Base-by-base conservation (phyloP, 1,284 basidiomycete genomes). In the Melanopsichium pennsylvanicum region DNA sequence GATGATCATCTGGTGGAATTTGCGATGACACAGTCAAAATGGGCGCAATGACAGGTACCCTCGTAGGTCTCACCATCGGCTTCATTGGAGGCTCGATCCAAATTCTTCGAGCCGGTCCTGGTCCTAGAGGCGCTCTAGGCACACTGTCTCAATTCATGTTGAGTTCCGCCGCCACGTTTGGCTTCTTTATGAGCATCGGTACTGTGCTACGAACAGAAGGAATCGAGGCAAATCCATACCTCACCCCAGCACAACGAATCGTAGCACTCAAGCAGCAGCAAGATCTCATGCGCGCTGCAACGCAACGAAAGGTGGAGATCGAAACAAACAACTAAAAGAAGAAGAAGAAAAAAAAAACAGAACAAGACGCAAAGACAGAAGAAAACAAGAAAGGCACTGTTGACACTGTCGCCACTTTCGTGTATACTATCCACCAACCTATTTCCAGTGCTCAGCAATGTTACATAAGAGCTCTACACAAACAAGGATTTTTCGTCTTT, bases 161-260 rank as follows among this genome's bases (percentile, higher is more conserved):
- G 8, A 74, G 73, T 13, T 75, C 72, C 2, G 78, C 64, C 3
- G 78, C 78, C 2, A 79, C 78, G 15, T 79, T 79, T 31, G 78
- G 76, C 25, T 78, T 74, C 60, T 74, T 77, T 64, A 78, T 76
- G 75, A 72, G 74, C 21, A 77, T 79, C 52, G 76, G 76, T 40
- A 72, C 75, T 10, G 76, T 79, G 12, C 54, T 79, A 21, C 64
- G 76, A 37, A 77, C 75, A 11, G 76, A 79, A 25, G 64, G 64
- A 0, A 31, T 68, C 12, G 64, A 68, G 26, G 45, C 31, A 8
- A 68, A 61, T 36, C 41, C 50, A 4, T 42, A 62, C 31, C n/a
- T 62, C 21, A 45, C 64, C 19, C 32, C 64, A 13, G 47, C 37
- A 5, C 64, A 68, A 46, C 38, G 64, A 16, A 0, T 39, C 9